Conservation (phyloP, 768 basidiomycete species). For the Hypholoma sublateritium region DNA sequence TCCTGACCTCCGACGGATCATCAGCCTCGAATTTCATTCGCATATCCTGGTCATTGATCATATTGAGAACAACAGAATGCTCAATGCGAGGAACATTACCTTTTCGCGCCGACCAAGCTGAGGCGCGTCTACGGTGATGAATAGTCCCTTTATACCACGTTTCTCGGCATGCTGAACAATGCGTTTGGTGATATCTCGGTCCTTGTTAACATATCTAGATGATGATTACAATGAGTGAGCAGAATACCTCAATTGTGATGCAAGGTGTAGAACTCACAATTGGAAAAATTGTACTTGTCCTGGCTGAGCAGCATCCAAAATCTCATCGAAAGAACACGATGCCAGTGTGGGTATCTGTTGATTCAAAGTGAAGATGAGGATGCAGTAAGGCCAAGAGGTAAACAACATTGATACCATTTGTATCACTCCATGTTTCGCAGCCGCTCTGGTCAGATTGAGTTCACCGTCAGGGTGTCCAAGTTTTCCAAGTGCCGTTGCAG, state of each 20-base stretch:
- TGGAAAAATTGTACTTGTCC: slow-evolving; percentile 87
- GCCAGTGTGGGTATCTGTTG: slow-evolving; percentile 86
- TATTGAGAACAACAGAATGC: neutral
- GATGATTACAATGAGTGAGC: neutral
- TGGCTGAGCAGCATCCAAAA: slow-evolving; percentile 81
- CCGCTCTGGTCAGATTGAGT: slow-evolving; percentile 85
- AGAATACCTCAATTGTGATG: neutral
- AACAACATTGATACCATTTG: slow-evolving; percentile 39
- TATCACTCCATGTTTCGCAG: slow-evolving; percentile 61
- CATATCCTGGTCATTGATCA: slow-evolving; percentile 75
- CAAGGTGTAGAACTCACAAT: slow-evolving; percentile 44
- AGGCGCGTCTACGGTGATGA: slow-evolving; percentile 98
- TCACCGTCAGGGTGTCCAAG: slow-evolving; percentile 97
- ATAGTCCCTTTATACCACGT: slow-evolving; percentile 89
- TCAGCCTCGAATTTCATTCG: slow-evolving; percentile 91
- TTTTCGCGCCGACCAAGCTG: slow-evolving; percentile 94
- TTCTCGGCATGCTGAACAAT: slow-evolving; percentile 89
- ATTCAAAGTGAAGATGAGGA: neutral
- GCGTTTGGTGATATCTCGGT: slow-evolving; percentile 80
- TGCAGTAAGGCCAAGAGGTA: neutral
- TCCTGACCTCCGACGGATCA: slow-evolving; percentile 56
- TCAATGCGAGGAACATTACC: slow-evolving; percentile 31
- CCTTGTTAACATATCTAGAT: slow-evolving; percentile 85
- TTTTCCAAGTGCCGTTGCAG: slow-evolving; percentile 90
- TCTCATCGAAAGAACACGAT: slow-evolving; percentile 94